phyloP scores from a whole-genome alignment of 257 asterid genomes.

The Fraxinus americana region DNA sequence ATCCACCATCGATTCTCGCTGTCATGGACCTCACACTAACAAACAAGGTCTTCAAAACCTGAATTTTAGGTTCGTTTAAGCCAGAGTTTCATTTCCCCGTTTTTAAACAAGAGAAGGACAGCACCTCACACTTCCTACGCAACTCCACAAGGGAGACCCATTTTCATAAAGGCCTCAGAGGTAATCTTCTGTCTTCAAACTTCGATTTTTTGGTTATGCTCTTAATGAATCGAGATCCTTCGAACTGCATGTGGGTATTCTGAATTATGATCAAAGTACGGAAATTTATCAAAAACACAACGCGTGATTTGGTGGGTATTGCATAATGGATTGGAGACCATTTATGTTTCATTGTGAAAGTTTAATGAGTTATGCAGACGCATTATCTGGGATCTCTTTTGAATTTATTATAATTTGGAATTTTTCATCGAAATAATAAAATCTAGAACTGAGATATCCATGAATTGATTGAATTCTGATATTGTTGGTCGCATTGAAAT shows the following conservation, averaged over 20 bases:
- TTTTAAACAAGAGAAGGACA: background rate
- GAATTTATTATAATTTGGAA: slow-evolving; percentile 2
- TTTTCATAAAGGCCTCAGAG: slow-evolving; percentile 34
- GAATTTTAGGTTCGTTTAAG: background rate
- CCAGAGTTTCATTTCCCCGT: background rate
- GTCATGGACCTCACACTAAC: slow-evolving; percentile 36
- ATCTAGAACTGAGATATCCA: background rate
- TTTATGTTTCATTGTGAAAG: slow-evolving; percentile 15
- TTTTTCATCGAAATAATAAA: slow-evolving; percentile 9
- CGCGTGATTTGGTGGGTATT: slow-evolving; percentile 12
- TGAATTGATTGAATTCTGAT: background rate
- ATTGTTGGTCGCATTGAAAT: background rate
- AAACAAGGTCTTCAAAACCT: background rate
- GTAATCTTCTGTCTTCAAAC: slow-evolving; percentile 30
- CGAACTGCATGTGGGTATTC: slow-evolving; percentile 16
- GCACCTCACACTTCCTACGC: background rate
- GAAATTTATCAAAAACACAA: background rate
- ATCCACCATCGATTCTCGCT: slow-evolving; percentile 38
- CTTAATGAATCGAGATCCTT: slow-evolving; percentile 26
- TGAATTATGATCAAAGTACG: slow-evolving; percentile 21
- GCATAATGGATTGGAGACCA: background rate
- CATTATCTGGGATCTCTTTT: slow-evolving; percentile 13
- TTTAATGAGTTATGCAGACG: background rate
- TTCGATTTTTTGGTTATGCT: slow-evolving; percentile 3
- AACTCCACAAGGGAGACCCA: slow-evolving; percentile 11